Evolutionary conservation across 164 flowering plant genomes (phyloP), one percentile per base, ranked within the genome.

Genomic region (Nelumbo lutea): DNA sequence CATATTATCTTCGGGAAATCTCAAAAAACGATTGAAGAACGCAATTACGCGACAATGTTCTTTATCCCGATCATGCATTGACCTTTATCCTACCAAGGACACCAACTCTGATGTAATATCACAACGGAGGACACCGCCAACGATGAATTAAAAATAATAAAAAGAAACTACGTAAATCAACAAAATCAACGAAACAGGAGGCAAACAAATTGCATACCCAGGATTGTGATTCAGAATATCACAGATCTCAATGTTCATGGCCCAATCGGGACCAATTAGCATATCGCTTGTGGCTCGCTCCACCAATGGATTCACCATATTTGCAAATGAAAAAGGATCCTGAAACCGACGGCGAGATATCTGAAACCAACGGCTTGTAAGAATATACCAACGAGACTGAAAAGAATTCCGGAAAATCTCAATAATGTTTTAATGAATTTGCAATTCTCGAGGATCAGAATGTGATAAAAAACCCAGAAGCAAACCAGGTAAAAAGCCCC

Each of bases 231-330:
- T 94, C 71, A 90, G 83, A 68, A 88, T 86, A 70, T 94, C 97
- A 67, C 97, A 94, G 90, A 94, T 91, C 91, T 94, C 97, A 70
- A 91, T 78, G 76, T 94, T 94, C 96, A 87, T 84, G 42, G 98
- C 96, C 98, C 97, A 94, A 83, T 94, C 98, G 1, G 98, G 93
- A 58, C 98, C 98, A 83, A 94, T 88, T 74, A 94, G 81, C 97
- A 88, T 80, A 73, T 89, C 92, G 79, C 85, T 91, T 69, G 98
- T 91, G 38, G 98, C 98, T 66, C 98, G 71, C n/a, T 90, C 97
- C 65, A 94, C 98, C 86, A 90, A 72, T 3, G 93, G 67, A 79
- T 84, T 86, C 88, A 94, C 98, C 98, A 94, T 94, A 40, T 9
- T 60, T 61, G 50, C 50, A 9, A 63, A 55, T 13, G 10, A 27